These are phyloP conservation scores for Cytospora schulzeri DNA, from an alignment of 2,329 filamentous ascomycete genomes.

Conservation along the genomic window DNA sequence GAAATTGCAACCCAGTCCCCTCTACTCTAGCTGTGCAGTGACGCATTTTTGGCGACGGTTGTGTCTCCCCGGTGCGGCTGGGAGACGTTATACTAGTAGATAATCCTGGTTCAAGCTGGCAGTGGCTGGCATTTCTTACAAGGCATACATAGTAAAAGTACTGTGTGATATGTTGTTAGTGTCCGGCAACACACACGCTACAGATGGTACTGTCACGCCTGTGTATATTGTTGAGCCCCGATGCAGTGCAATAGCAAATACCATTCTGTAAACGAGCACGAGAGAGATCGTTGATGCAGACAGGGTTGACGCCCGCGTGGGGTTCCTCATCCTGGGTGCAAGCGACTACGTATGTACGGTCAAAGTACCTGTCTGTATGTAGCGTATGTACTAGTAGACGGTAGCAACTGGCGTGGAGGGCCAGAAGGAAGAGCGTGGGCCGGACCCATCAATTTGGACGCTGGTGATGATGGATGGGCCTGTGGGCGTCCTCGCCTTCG, in stretches of 20 bases:
- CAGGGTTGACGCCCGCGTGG: background rate
- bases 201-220: background rate
- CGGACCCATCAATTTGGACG: too few species aligned
- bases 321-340: background rate
- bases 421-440: too few species aligned
- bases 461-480: too few species aligned
- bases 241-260: background rate
- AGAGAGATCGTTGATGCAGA: background rate
- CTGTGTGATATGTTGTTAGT: background rate
- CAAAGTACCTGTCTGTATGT: background rate
- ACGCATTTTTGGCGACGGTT: slow-evolving; percentile 2
- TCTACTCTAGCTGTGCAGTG: background rate
- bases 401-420: background rate
- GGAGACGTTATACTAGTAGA: background rate
- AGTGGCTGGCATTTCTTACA: background rate
- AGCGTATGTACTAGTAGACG: background rate
- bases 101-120: background rate
- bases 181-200: background rate
- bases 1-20: slow-evolving; percentile 1
- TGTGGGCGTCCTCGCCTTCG: background rate
- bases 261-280: background rate
- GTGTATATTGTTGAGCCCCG: background rate
- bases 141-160: background rate
- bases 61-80: background rate
- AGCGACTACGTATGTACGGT: background rate